Percentiles rank a stretch among this genome's conserved stretches.
These are phyloP conservation scores for Pythium graminicola DNA, from an alignment of 352 stramenopile species.

Conservation along the genomic window DNA sequence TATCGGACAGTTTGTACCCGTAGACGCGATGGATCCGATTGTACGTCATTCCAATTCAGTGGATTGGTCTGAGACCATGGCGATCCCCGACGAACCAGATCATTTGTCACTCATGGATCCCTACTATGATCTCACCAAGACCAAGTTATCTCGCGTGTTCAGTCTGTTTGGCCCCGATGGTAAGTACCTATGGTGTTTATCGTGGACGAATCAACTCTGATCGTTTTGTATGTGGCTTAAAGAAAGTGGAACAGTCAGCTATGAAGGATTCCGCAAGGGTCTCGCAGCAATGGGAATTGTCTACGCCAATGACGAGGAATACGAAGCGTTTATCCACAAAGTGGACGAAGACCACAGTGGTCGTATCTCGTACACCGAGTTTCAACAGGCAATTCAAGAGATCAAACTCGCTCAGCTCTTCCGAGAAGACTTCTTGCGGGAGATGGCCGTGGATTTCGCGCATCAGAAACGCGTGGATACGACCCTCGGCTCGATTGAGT, in stretches of 20 bases:
- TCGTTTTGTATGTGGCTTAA: too few relatives aligned
- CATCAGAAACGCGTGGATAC: conserved; percentile 11
- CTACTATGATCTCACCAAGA: conserved; percentile 78
- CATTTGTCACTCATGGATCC: conserved; percentile 69
- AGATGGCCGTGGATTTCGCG: conserved; percentile 25
- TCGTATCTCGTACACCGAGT: conserved; percentile 80
- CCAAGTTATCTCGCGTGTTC: conserved; percentile 66
- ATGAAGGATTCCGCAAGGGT: conserved; percentile 65
- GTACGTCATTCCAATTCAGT: conserved; percentile 33
- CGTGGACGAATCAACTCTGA: too few relatives aligned
- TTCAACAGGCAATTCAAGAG: conserved; percentile 82
- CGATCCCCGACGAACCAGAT: conserved; percentile 40
- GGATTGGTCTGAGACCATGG: conserved; percentile 58
- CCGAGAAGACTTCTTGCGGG: conserved; percentile 42
- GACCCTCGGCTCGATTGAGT: conserved; percentile 64
- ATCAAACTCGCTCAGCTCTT: conserved; percentile 87
- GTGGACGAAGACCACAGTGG: conserved; percentile 79
- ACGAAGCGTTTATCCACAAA: conserved; percentile 64
- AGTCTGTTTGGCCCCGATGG: conserved; percentile 55
- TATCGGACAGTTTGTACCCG: conserved; percentile 53
- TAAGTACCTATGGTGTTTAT: too few relatives aligned
- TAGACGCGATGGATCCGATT: conserved; percentile 40
- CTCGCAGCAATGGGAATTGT: conserved; percentile 74
- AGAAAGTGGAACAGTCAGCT: conserved; percentile 46
- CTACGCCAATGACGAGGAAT: conserved; percentile 52